These are phyloP conservation scores for Tuber calosporum DNA, from an alignment of 495 filamentous ascomycete genomes.

Conservation along the genomic window DNA sequence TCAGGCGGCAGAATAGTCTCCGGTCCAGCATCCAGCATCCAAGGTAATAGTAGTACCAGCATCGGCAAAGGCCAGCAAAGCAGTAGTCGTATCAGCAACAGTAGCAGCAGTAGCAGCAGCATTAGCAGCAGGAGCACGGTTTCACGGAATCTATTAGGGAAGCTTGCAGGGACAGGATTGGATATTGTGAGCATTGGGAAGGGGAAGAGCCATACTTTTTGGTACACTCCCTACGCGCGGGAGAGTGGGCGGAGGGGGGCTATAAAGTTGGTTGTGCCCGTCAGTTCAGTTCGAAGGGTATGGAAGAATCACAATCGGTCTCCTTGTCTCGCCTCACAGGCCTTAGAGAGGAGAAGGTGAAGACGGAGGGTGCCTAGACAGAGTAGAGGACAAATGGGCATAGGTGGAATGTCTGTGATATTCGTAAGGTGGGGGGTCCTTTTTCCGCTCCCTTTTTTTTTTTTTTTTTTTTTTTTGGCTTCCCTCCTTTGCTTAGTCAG, in stretches of 20 bases:
- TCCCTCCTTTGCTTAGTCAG: background rate
- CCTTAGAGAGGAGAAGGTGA: background rate
- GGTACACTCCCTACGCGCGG: slow-evolving; percentile 4
- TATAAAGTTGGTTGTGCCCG: slow-evolving; percentile 2
- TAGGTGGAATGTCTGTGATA: slow-evolving; percentile 4
- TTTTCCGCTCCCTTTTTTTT: background rate
- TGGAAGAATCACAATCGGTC: slow-evolving; percentile 2
- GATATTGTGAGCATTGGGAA: background rate
- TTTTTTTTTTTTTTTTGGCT: background rate
- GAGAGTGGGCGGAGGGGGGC: background rate
- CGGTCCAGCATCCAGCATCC: background rate
- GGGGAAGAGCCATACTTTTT: background rate
- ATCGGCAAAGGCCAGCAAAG: background rate
- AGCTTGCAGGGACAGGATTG: slow-evolving; percentile 1
- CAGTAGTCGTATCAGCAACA: background rate
- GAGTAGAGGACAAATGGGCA: background rate
- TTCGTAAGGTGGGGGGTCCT: background rate
- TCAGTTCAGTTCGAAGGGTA: background rate
- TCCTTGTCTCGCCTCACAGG: background rate
- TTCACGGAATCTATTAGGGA: slow-evolving; percentile 1
- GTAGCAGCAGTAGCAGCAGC: background rate
- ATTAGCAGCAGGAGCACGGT: background rate
- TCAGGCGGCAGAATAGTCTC: background rate
- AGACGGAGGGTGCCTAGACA: background rate
- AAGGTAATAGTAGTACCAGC: background rate